These are phyloP conservation scores for Corniculantispora saksenae DNA, from an alignment of 2,329 filamentous ascomycete genomes.

Conservation along the genomic window DNA sequence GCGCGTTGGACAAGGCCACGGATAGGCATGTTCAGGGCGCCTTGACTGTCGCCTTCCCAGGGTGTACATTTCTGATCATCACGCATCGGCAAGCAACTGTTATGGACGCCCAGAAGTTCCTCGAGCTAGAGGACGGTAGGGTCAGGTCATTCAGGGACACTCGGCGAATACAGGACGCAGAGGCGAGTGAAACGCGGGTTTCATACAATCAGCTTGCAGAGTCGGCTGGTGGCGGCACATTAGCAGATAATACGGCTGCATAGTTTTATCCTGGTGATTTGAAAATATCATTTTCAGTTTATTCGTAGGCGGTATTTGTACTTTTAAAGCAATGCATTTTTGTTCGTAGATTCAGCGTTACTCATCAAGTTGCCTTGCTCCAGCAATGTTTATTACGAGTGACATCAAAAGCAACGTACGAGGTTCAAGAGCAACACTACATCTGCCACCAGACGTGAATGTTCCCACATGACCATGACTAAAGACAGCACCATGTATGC, in stretches of 20 bases:
- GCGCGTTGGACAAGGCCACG: neutral
- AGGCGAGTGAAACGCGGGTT: neutral
- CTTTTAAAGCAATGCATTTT: no score
- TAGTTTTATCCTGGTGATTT: neutral
- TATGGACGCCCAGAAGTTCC: neutral
- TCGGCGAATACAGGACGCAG: neutral
- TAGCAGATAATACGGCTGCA: neutral
- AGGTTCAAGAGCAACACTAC: no score
- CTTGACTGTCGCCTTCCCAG: neutral
- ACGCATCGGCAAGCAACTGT: neutral
- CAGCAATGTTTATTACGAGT: no score
- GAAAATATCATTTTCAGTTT: neutral
- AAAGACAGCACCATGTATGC: no score
- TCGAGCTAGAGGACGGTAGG: neutral
- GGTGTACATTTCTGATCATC: neutral
- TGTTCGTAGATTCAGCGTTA: no score
- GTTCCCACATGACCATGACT: no score
- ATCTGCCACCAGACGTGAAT: no score
- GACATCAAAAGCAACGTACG: no score
- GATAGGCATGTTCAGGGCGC: neutral
- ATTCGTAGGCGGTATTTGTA: neutral
- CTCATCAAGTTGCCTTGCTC: no score
- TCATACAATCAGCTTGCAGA: neutral
- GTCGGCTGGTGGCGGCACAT: neutral
- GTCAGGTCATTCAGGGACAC: neutral